Conservation (phyloP, 495 filamentous ascomycete species). For the Daldinia vernicosa region DNA sequence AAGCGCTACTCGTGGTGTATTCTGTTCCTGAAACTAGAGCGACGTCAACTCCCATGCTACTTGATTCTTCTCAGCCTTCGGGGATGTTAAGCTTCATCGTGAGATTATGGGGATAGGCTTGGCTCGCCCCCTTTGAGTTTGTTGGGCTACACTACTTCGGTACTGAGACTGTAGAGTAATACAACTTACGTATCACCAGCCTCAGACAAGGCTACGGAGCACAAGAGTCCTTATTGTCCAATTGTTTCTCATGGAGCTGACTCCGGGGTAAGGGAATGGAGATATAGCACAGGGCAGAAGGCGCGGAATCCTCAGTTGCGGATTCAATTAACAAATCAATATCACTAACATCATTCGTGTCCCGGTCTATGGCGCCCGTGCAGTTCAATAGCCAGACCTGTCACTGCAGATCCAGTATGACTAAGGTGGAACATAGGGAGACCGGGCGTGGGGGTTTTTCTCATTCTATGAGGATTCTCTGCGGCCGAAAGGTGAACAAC, state of each 20-base stretch:
- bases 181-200: slow-evolving; percentile 2
- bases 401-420: slow-evolving; percentile 25
- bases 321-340: neutral
- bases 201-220: slow-evolving; percentile 10
- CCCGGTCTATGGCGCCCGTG: slow-evolving; percentile 5
- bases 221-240: neutral
- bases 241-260: neutral
- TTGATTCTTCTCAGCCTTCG: neutral
- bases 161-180: neutral
- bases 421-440: slow-evolving; percentile 10
- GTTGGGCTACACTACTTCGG: neutral
- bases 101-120: neutral
- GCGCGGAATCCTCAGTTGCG: neutral
- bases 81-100: neutral
- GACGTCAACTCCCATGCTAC: neutral
- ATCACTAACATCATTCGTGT: neutral
- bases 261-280: neutral
- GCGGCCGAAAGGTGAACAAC: slow-evolving; percentile 11
- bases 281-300: neutral
- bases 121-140: neutral
- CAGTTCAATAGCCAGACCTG: slow-evolving; percentile 10
- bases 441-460: slow-evolving; percentile 34
- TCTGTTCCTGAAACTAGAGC: too few relatives aligned
- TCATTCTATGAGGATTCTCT: slow-evolving; percentile 3
- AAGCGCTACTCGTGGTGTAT: neutral